Evolutionary conservation across 345 rosid genomes (phyloP).

Genomic region (Kernera saxatilis): DNA sequence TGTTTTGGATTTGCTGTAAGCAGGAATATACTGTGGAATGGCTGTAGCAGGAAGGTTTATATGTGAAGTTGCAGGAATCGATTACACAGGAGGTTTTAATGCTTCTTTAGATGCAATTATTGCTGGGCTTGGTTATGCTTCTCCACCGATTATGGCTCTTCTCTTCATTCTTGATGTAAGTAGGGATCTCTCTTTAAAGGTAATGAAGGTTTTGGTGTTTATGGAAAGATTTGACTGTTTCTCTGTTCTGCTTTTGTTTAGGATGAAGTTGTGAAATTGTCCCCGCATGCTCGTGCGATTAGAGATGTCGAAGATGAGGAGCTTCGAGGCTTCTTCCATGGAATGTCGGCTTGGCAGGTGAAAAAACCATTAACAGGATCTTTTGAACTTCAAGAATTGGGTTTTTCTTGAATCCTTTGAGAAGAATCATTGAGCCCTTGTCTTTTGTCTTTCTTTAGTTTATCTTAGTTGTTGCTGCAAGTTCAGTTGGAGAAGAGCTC

Average conservation of each 20-base stretch:
- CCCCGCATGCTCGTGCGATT: slow-evolving; percentile 96
- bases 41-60: slow-evolving; percentile 80
- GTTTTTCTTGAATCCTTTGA: neutral
- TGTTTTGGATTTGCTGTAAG: neutral
- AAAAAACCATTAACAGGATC: neutral
- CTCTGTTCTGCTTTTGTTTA: slow-evolving; percentile 20
- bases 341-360: slow-evolving; percentile 99
- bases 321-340: slow-evolving; percentile 85
- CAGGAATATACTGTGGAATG: slow-evolving; percentile 93
- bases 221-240: neutral
- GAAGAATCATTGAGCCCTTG: neutral
- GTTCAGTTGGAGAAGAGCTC: slow-evolving; percentile 96
- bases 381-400: neutral
- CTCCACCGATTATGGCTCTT: slow-evolving; percentile 94
- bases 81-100: slow-evolving; percentile 75
- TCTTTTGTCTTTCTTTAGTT: slow-evolving; percentile 44
- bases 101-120: slow-evolving; percentile 69
- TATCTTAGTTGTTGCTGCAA: slow-evolving; percentile 72
- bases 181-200: neutral
- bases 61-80: slow-evolving; percentile 76
- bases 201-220: neutral
- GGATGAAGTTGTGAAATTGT: slow-evolving; percentile 95
- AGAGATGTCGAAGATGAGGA: slow-evolving; percentile 99
- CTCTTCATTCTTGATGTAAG: slow-evolving; percentile 90
- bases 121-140: slow-evolving; percentile 88